phyloP scores from a whole-genome alignment of 1,139 yeast species.

The Pichia inconspicua region DNA sequence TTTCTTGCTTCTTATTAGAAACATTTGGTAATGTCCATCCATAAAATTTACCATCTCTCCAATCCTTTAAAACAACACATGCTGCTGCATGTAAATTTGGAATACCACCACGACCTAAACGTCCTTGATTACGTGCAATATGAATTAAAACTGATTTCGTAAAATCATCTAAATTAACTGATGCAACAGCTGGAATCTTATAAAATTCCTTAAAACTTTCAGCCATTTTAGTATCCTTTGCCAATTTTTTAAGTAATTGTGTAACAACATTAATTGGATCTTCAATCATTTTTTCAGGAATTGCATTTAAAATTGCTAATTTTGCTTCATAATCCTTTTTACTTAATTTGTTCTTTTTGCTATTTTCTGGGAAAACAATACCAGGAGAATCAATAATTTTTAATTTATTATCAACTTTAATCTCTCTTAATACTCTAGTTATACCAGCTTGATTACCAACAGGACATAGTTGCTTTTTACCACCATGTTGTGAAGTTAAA shows the following conservation, averaged over 20 bases:
- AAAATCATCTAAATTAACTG: slow-evolving; percentile 51
- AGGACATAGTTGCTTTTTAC: slow-evolving; percentile 64
- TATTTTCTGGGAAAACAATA: slow-evolving; percentile 75
- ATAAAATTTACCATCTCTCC: slow-evolving; percentile 92
- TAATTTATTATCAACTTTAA: slow-evolving; percentile 83
- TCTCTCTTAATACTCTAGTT: slow-evolving; percentile 84
- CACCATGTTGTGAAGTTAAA: slow-evolving; percentile 74
- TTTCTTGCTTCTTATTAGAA: slow-evolving; percentile 34
- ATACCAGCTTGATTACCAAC: slow-evolving; percentile 98
- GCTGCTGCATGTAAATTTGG: slow-evolving; percentile 89
- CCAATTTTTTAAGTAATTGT: slow-evolving; percentile 64
- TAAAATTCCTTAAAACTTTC: slow-evolving; percentile 67
- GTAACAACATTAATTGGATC: slow-evolving; percentile 85
- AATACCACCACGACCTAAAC: slow-evolving; percentile 87
- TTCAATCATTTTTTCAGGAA: slow-evolving; percentile 77
- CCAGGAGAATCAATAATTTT: slow-evolving; percentile 94
- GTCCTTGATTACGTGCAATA: slow-evolving; percentile 86
- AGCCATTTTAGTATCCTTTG: slow-evolving; percentile 66
- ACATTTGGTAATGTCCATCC: slow-evolving; percentile 88
- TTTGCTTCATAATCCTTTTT: slow-evolving; percentile 74
- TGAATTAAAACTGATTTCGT: slow-evolving; percentile 83
- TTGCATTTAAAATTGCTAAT: slow-evolving; percentile 76
- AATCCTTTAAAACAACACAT: slow-evolving; percentile 73
- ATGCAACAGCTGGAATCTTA: slow-evolving; percentile 75
- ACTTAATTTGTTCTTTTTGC: slow-evolving; percentile 29